Percentiles rank a stretch among this genome's conserved stretches.
These are phyloP conservation scores for Annona cherimola DNA, from an alignment of 164 flowering plant species.

Conservation along the genomic window DNA sequence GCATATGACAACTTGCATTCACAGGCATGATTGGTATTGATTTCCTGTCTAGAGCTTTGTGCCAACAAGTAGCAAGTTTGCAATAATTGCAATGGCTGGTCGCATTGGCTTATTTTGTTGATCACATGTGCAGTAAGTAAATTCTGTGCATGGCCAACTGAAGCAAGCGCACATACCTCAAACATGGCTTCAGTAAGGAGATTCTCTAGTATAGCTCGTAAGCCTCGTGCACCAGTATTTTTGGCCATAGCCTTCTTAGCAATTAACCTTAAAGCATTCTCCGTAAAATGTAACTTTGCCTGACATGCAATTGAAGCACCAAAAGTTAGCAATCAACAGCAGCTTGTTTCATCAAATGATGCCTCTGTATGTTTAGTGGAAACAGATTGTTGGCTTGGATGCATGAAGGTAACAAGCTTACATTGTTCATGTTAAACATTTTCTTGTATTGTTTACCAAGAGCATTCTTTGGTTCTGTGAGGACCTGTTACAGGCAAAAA, in stretches of 20 bases:
- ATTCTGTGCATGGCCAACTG: too few relatives aligned
- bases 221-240: slow-evolving; percentile 96
- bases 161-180: slow-evolving; percentile 48
- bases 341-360: not conserved
- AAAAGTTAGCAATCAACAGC: slow-evolving; percentile 2
- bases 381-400: not conserved
- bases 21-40: too few relatives aligned
- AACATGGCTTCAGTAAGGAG: slow-evolving; percentile 93
- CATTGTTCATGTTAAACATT: slow-evolving; percentile 88
- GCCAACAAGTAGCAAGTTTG: too few relatives aligned
- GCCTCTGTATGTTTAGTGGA: not conserved
- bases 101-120: too few relatives aligned
- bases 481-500: slow-evolving; percentile 41
- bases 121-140: too few relatives aligned
- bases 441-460: slow-evolving; percentile 97
- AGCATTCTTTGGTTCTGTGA: slow-evolving; percentile 92
- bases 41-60: too few relatives aligned
- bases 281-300: slow-evolving; percentile 89
- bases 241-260: slow-evolving; percentile 82
- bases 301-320: slow-evolving; percentile 24
- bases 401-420: slow-evolving; percentile 28
- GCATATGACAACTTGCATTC: too few relatives aligned
- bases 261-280: slow-evolving; percentile 66
- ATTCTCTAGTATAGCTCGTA: slow-evolving; percentile 76
- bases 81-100: too few relatives aligned